Base-by-base conservation (phyloP, 2,329 filamentous ascomycete genomes). In the Penicillium sp. region DNA sequence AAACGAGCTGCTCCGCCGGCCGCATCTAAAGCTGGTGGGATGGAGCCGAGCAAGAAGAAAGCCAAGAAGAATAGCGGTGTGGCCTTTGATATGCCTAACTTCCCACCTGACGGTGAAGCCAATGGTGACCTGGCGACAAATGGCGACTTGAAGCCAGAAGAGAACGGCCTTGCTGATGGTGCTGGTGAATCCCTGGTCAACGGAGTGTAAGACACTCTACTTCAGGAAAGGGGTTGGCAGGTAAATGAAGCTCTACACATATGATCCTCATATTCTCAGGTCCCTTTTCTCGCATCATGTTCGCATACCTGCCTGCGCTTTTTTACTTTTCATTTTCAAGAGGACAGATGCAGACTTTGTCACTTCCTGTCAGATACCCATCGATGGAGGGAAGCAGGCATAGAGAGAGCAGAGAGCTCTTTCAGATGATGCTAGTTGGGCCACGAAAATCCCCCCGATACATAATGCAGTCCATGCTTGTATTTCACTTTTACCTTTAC, bases 1-100 rank as follows among this genome's bases (percentile, higher is more conserved):
- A 75, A 75, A 53, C 70, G 72, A 35, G 63, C 69, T 11, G 60
- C 64, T 16, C 66, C 69, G 5, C 53, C 67, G 3, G 55, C 57
- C 19, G 55, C 54, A 27, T 47, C 60, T 28, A 69, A 72, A 54
- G 18, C 51, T 13, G 59, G 61, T 3, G 41, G 51, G 4, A 54
- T 59, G 12, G 67, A 74, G 49, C 68, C 71, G 10, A 72, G 66
- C 53, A 73, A 73, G 60, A 72, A 74, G 52, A 73, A 72, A 47
- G 49, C 61, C 13, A 73, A 73, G 56, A 73, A 73, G 55, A 72
- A 70, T 50, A 69, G 65, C 43, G 68, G 68, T 7, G 52, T 57
- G 7, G 54, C 63, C 12, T 48, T 66, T 11, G 66, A 64, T 18
- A 56, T 66, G 46, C 52, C 54, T 11, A 54, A 47, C 27, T 54